phyloP scores from a whole-genome alignment of 2,329 filamentous ascomycete species.

The Sporothrix schenckii region DNA sequence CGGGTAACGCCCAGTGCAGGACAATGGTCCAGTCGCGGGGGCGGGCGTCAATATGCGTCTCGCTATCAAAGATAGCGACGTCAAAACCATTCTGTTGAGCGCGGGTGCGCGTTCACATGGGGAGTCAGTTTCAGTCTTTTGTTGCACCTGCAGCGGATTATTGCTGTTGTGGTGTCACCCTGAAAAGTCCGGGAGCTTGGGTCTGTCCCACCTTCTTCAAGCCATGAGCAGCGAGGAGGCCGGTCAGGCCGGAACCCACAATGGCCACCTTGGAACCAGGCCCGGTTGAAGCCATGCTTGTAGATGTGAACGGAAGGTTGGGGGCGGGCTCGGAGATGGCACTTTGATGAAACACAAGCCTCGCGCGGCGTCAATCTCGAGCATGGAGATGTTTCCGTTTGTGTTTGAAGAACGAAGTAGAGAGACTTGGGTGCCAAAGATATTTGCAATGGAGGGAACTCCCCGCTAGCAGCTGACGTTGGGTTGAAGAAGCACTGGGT shows the following conservation, averaged over 20 bases:
- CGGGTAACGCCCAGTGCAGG: conserved; percentile 47
- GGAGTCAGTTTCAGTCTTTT: neutral
- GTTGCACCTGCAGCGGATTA: neutral
- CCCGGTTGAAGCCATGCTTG: conserved; percentile 2
- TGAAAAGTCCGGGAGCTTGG: neutral
- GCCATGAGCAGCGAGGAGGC: conserved; percentile 46
- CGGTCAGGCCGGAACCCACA: conserved; percentile 47
- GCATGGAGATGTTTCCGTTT: neutral
- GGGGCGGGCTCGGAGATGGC: neutral
- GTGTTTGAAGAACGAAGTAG: neutral
- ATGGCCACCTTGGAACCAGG: conserved; percentile 41
- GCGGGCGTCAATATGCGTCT: conserved; percentile 40
- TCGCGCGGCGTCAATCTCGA: neutral
- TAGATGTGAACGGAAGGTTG: neutral
- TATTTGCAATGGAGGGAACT: neutral
- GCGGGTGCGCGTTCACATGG: neutral
- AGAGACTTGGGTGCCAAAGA: neutral
- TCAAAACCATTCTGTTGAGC: conserved; percentile 42
- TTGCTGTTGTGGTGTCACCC: neutral
- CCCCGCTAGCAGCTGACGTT: conserved; percentile 13
- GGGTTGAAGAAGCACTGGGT: conserved; percentile 16
- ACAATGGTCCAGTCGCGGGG: conserved; percentile 48
- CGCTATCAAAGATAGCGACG: conserved; percentile 43
- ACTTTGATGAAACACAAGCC: no score
- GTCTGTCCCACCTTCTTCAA: conserved; percentile 41